A percentile compares a stretch with the other conserved stretches of the same genome.
phyloP scores from a whole-genome alignment of 2,329 filamentous ascomycete species.

The Calcarisporium arbuscula region DNA sequence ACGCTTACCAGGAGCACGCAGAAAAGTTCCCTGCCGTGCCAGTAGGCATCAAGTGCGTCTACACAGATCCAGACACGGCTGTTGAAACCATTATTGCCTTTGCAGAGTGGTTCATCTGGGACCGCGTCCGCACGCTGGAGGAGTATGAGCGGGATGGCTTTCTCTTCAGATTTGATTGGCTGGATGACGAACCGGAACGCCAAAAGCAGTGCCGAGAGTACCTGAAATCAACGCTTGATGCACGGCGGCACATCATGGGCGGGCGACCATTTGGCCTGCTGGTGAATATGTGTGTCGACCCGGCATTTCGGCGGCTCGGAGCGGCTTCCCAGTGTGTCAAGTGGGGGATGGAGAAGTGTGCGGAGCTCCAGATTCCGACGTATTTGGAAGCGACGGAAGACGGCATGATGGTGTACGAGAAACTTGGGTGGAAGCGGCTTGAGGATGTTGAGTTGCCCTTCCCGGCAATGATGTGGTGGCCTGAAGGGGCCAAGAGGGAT shows the following conservation, averaged over 20 bases:
- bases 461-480: slow-evolving; percentile 10
- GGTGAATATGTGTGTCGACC: slow-evolving; percentile 6
- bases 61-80: slow-evolving; percentile 1
- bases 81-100: slow-evolving; percentile 8
- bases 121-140: slow-evolving; percentile 4
- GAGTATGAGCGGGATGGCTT: slow-evolving; percentile 3
- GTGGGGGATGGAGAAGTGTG: slow-evolving; percentile 8
- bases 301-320: slow-evolving; percentile 3
- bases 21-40: slow-evolving; percentile 5
- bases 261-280: slow-evolving; percentile 5
- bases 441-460: slow-evolving; percentile 1
- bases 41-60: slow-evolving; percentile 7
- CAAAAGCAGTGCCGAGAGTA: not conserved
- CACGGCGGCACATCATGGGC: slow-evolving; percentile 2
- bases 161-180: not conserved
- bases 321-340: not conserved
- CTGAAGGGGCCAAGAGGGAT: too few species aligned
- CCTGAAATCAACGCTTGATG: not conserved
- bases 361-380: slow-evolving; percentile 7
- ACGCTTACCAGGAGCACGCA: slow-evolving; percentile 3
- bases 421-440: slow-evolving; percentile 6
- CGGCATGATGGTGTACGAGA: slow-evolving; percentile 7
- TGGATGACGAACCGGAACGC: not conserved
- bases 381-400: slow-evolving; percentile 11
- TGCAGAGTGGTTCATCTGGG: slow-evolving; percentile 9